Base-by-base conservation (phyloP, 2,329 filamentous ascomycete species). In the Penicillium occitanis region DNA sequence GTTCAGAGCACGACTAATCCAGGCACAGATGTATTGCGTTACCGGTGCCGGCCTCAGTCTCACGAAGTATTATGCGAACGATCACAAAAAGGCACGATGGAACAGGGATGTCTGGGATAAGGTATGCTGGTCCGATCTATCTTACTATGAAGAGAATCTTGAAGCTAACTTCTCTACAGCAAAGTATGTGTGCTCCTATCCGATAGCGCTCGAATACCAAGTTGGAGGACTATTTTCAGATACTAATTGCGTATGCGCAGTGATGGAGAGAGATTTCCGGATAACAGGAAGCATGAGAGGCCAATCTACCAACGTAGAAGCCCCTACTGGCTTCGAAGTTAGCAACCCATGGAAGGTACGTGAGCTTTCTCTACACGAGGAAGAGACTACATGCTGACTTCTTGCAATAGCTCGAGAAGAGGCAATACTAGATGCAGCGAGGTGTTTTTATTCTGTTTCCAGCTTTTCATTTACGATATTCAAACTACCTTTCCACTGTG, bases 321-420 rank as follows among this genome's bases (percentile, higher is more conserved):
- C 87, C 35, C 87, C 87, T 33, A 77, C 81, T 65, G 87, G 87
- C 68, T 90, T 89, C 78, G 87, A 89, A 77, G 75, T 89, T 73
- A 89, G 85, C 84, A 88, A 88, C 78, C 85, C 85, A 69, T 90
- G 87, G 87, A 87, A 85, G 83, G 87, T 89, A 83, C 66, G 83
- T 75, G 67, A 13, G 19, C 28, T 25, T 10, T 19, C 11, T 5
- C 25, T 25, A 55, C 35, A 35, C 8, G 19, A n/a, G 30, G 35
- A 46, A 19, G 44, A 17, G 57, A 60, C 33, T 40, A 28, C 33
- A 67, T 65, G 48, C 71, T 79, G 65, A 76, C 58, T 44, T 2
- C 19, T 8, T 10, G 14, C n/a, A 53, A 42, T 68, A 80, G 78
- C 68, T 80, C 69, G 79, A 80, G 68, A 78, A 76, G 69, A 75